Conservation (phyloP, 345 rosid genomes). For the Populus nigra region DNA sequence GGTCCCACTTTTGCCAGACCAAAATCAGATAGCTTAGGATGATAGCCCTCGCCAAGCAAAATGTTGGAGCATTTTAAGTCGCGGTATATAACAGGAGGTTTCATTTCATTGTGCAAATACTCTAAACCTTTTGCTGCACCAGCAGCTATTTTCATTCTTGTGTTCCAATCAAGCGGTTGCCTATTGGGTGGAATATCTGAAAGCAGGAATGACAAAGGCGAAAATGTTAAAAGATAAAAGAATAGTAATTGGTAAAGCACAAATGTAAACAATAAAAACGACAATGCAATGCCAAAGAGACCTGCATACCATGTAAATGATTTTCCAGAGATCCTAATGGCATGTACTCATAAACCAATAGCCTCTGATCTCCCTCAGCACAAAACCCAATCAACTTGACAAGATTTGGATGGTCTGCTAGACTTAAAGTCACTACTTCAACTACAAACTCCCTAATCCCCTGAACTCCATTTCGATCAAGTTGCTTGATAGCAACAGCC, state of each 20-base stretch:
- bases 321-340: conserved; percentile 47
- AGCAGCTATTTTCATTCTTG: conserved; percentile 47
- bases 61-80: conserved; percentile 48
- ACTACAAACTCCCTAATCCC: conserved; percentile 40
- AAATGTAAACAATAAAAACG: not conserved
- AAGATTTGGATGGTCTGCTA: conserved; percentile 43
- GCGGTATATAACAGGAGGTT: conserved; percentile 43
- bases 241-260: not conserved
- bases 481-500: conserved; percentile 49
- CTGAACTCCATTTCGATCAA: conserved; percentile 43
- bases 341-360: conserved; percentile 49
- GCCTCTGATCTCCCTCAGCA: conserved; percentile 41
- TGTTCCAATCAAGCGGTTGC: conserved; percentile 42
- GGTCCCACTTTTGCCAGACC: conserved; percentile 51
- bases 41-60: conserved; percentile 36
- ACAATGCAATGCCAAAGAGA: not conserved
- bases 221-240: not conserved
- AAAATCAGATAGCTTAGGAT: conserved; percentile 47
- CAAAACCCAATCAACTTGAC: conserved; percentile 44
- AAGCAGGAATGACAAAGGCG: not conserved
- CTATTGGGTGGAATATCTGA: conserved; percentile 31
- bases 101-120: conserved; percentile 40
- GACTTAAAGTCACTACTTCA: conserved; percentile 37
- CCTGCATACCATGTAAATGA: conserved; percentile 39
- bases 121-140: conserved; percentile 49